These are phyloP conservation scores for Tetrapisispora nanseiensis DNA, from an alignment of 805 yeast genomes.

Conservation along the genomic window DNA sequence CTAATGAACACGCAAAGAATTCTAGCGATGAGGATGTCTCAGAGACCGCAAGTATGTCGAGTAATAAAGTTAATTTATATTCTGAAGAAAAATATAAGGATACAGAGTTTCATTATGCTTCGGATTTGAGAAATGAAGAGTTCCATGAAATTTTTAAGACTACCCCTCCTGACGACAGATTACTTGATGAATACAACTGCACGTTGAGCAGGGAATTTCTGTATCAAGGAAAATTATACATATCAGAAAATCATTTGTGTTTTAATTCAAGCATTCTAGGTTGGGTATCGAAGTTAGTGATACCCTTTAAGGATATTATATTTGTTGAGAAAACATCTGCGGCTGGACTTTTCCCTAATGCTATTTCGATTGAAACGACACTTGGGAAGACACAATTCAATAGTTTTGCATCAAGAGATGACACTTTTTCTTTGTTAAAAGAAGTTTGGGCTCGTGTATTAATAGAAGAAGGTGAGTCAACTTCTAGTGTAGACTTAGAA, in stretches of 20 bases:
- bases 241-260: slow-evolving; percentile 69
- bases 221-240: slow-evolving; percentile 77
- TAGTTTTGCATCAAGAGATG: slow-evolving; percentile 74
- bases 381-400: slow-evolving; percentile 71
- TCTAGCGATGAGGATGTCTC: not conserved
- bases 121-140: slow-evolving; percentile 54
- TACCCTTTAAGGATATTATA: slow-evolving; percentile 61
- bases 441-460: slow-evolving; percentile 46
- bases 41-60: not conserved
- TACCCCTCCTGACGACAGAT: slow-evolving; percentile 56
- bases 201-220: slow-evolving; percentile 81
- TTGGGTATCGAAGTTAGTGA: slow-evolving; percentile 66
- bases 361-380: slow-evolving; percentile 60
- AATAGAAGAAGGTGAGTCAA: slow-evolving; percentile 3
- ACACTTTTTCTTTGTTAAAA: slow-evolving; percentile 58
- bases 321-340: slow-evolving; percentile 63
- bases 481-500: not conserved
- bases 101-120: slow-evolving; percentile 56
- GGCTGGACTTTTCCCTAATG: slow-evolving; percentile 76
- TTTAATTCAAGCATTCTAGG: slow-evolving; percentile 76
- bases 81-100: slow-evolving; percentile 48
- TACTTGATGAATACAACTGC: slow-evolving; percentile 83
- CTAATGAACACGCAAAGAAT: no score
- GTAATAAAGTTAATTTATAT: slow-evolving; percentile 25
- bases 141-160: slow-evolving; percentile 69